Percentiles rank a stretch among this genome's conserved stretches.
phyloP scores from a whole-genome alignment of 192 early-diverging fungal species.

The Fimicolochytrium jonesii region DNA sequence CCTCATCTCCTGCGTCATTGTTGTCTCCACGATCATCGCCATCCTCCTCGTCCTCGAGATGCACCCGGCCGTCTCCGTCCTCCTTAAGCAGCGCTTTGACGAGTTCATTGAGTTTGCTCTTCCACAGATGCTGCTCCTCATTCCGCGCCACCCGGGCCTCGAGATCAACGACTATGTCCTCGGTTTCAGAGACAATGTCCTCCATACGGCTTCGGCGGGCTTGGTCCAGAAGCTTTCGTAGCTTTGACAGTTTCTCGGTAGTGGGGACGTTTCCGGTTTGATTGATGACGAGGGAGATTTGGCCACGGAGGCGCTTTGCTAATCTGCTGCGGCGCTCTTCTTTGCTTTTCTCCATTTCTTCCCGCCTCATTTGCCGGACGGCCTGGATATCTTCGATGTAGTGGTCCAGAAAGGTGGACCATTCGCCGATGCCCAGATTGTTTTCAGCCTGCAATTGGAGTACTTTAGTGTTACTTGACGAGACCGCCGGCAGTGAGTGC shows the following conservation, averaged over 20 bases:
- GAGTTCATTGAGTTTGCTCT: constrained; percentile 20
- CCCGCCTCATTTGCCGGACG: constrained; percentile 18
- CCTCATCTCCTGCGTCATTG: neutral
- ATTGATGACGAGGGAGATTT: constrained; percentile 11
- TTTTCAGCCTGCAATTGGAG: constrained; percentile 25
- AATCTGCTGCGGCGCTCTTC: constrained; percentile 14
- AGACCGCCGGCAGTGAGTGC: no score
- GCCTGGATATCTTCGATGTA: constrained; percentile 24
- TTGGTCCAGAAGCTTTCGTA: constrained; percentile 17
- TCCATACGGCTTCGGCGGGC: constrained; percentile 10
- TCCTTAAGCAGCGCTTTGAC: constrained; percentile 18
- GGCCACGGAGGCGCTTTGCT: constrained; percentile 1
- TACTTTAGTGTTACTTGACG: no score
- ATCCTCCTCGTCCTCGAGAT: neutral
- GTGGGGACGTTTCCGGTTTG: constrained; percentile 20
- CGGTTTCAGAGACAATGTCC: constrained; percentile 10
- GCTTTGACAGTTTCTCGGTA: constrained; percentile 18
- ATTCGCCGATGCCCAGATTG: constrained; percentile 23
- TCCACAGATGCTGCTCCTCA: constrained; percentile 25
- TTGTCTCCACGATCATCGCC: neutral
- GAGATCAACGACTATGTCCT: constrained; percentile 7
- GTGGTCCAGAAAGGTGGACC: constrained; percentile 18
- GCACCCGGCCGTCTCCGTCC: constrained; percentile 20
- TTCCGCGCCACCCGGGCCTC: constrained; percentile 12
- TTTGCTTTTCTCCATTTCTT: constrained; percentile 12